phyloP scores from a whole-genome alignment of 192 early-diverging fungal genomes.

The Gorgonomyces haynaldii region DNA sequence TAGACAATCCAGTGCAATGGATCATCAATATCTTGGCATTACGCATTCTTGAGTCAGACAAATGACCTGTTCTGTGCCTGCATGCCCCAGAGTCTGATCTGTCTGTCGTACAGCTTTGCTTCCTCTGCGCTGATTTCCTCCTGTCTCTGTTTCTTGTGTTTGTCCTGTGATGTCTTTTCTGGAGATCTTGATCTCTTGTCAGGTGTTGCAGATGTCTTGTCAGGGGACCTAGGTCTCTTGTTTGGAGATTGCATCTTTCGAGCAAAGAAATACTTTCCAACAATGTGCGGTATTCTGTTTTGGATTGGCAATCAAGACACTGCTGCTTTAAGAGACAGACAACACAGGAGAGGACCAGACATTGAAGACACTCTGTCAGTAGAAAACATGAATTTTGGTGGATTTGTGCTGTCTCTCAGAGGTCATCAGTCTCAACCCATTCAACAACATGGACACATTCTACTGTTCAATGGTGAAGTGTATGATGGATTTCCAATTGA shows the following conservation, averaged over 20 bases:
- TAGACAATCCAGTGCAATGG: constrained; percentile 60
- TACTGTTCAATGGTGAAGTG: constrained; percentile 73
- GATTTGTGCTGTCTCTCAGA: constrained; percentile 20
- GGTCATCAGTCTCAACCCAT: constrained; percentile 20
- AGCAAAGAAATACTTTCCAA: too few species aligned
- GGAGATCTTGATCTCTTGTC: too few species aligned
- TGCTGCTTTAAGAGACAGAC: background rate
- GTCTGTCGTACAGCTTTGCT: constrained; percentile 88
- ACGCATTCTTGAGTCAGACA: constrained; percentile 50
- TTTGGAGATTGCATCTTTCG: too few species aligned
- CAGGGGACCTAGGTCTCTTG: too few species aligned
- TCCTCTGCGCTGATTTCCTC: constrained; percentile 45
- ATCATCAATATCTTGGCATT: constrained; percentile 62
- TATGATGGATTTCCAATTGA: constrained; percentile 54
- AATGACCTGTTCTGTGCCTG: constrained; percentile 76
- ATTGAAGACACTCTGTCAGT: background rate
- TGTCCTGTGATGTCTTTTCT: background rate
- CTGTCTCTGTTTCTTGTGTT: background rate
- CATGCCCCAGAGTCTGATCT: constrained; percentile 94
- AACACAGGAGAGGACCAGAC: constrained; percentile 3
- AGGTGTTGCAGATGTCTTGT: too few species aligned
- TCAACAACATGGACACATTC: constrained; percentile 4
- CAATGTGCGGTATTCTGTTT: constrained; percentile 19
- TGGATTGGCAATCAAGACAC: background rate
- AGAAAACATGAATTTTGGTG: background rate